Percentiles rank a stretch among this genome's conserved stretches.
These are phyloP conservation scores for Heterobasidion annosum DNA, from an alignment of 1,284 basidiomycete genomes.

Conservation along the genomic window DNA sequence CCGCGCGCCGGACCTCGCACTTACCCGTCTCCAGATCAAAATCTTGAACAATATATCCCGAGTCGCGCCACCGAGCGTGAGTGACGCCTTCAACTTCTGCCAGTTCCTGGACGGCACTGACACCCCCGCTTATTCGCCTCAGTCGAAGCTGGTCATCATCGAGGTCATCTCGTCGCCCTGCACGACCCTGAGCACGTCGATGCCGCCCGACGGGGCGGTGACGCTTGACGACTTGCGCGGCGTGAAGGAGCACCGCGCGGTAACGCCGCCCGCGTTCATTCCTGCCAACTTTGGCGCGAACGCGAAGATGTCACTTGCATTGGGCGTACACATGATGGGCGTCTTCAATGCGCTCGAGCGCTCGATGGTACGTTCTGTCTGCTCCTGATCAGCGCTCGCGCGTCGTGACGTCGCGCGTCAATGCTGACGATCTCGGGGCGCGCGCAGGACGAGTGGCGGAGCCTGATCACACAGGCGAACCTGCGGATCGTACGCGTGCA, in stretches of 20 bases:
- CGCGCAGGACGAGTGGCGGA: conserved; percentile 7
- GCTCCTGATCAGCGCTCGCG: not conserved
- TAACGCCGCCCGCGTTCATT: conserved; percentile 7
- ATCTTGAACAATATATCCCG: conserved; percentile 7
- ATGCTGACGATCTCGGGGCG: not conserved
- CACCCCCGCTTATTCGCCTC: not conserved
- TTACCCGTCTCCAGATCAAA: not conserved
- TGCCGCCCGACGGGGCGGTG: not conserved
- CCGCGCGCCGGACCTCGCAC: too few species aligned
- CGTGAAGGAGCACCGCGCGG: not conserved
- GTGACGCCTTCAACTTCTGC: not conserved
- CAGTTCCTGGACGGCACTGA: not conserved
- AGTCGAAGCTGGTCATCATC: conserved; percentile 8
- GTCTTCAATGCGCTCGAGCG: conserved; percentile 10
- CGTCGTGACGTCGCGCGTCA: not conserved
- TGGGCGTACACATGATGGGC: conserved; percentile 12
- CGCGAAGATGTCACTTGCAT: conserved; percentile 7
- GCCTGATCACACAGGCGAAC: conserved; percentile 3
- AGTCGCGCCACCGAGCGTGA: conserved; percentile 5
- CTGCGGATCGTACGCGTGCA: conserved; percentile 5
- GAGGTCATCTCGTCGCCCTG: conserved; percentile 6
- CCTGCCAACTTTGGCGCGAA: conserved; percentile 8
- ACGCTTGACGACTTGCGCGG: conserved; percentile 3
- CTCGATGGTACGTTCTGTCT: conserved; percentile 3
- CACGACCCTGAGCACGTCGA: not conserved